Percentiles rank a stretch among this genome's conserved stretches.
Conservation (phyloP, 1,139 yeast genomes). For the Kodamaea fungicola region DNA sequence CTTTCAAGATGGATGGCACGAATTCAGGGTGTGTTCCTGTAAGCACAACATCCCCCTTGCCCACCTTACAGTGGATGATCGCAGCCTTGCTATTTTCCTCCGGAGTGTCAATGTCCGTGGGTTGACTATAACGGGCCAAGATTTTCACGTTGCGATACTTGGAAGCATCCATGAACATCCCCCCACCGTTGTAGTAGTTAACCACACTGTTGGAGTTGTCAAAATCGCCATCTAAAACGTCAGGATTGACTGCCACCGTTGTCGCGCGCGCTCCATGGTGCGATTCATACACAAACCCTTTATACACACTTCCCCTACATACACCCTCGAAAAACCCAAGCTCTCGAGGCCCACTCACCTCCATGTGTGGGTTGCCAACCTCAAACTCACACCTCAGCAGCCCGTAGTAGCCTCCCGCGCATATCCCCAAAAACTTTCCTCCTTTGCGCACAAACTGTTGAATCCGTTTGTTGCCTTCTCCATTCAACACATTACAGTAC, state of each 20-base stretch:
- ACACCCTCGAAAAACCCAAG: constrained; percentile 77
- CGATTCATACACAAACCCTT: constrained; percentile 75
- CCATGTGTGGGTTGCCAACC: constrained; percentile 62
- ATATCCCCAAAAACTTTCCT: constrained; percentile 80
- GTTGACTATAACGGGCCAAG: constrained; percentile 61
- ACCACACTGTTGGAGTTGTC: constrained; percentile 12
- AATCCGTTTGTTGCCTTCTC: constrained; percentile 61
- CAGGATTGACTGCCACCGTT: constrained; percentile 36
- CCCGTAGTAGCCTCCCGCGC: constrained; percentile 96
- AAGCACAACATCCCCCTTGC: constrained; percentile 74
- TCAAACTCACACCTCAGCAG: constrained; percentile 80
- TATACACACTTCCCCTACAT: constrained; percentile 75
- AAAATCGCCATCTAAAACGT: constrained; percentile 16
- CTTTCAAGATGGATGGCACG: constrained; percentile 49
- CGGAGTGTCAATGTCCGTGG: constrained; percentile 30
- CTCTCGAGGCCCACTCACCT: constrained; percentile 84
- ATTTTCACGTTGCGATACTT: constrained; percentile 58
- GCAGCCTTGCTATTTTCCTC: constrained; percentile 57
- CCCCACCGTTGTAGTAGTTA: constrained; percentile 84
- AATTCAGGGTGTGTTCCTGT: constrained; percentile 92
- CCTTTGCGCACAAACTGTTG: constrained; percentile 68
- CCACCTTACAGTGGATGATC: constrained; percentile 62
- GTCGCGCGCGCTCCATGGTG: constrained; percentile 74
- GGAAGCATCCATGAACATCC: constrained; percentile 74
- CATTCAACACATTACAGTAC: constrained; percentile 66